Conservation (phyloP, 345 rosid genomes). For the Eutrema heterophyllum region DNA sequence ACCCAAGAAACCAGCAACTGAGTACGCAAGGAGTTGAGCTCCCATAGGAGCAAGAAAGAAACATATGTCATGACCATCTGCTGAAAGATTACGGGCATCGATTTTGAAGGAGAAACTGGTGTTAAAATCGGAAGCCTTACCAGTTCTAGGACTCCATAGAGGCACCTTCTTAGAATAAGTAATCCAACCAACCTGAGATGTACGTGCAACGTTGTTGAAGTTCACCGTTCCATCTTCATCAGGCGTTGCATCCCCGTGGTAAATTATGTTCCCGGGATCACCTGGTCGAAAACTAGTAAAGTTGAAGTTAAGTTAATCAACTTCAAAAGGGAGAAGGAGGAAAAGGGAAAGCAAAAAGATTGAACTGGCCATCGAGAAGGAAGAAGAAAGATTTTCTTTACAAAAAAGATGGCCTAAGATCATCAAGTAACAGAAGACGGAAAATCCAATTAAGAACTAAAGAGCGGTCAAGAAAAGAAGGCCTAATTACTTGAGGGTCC, state of each 20-base stretch:
- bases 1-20: slow-evolving; percentile 36
- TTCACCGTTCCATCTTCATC: slow-evolving; percentile 4
- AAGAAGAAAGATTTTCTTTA: background rate
- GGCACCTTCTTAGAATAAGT: slow-evolving; percentile 9
- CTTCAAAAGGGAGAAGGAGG: slow-evolving; percentile 2
- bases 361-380: background rate
- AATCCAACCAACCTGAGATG: slow-evolving; percentile 21
- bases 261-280: background rate
- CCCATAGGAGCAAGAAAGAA: slow-evolving; percentile 34
- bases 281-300: background rate
- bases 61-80: slow-evolving; percentile 12
- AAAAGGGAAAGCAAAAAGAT: background rate
- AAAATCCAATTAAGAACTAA: background rate
- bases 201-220: background rate
- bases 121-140: slow-evolving; percentile 7
- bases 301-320: slow-evolving; percentile 19
- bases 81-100: background rate
- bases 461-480: slow-evolving; percentile 6
- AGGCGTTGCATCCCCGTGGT: slow-evolving; percentile 9
- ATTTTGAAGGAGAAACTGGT: slow-evolving; percentile 24
- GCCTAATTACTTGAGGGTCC: background rate
- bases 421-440: background rate
- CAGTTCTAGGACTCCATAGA: slow-evolving; percentile 9
- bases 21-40: slow-evolving; percentile 30
- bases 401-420: background rate